Conservation (phyloP, 176 grass and related monocot genomes). For the Avena sativa region DNA sequence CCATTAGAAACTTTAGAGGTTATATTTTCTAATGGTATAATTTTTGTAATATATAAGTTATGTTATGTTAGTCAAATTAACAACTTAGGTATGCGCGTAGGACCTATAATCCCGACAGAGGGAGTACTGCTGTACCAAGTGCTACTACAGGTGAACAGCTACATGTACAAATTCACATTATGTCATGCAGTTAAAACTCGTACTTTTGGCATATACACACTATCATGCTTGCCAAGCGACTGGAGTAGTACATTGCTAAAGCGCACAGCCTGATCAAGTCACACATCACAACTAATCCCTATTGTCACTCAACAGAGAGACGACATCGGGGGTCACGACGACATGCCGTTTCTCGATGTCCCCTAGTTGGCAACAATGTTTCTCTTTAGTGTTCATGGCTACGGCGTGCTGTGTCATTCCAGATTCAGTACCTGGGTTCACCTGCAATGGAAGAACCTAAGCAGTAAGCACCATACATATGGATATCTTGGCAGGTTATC, state of each 20-base stretch:
- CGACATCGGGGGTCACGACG: conserved; percentile 64
- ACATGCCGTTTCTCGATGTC: conserved; percentile 59
- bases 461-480: not conserved
- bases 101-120: too few relatives aligned
- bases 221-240: conserved; percentile 8
- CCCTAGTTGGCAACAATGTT: conserved; percentile 62
- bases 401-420: conserved; percentile 59
- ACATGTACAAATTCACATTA: conserved; percentile 16
- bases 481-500: not conserved
- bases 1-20: too few relatives aligned
- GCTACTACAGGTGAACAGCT: conserved; percentile 3
- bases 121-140: not conserved
- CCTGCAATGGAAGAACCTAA: conserved; percentile 47
- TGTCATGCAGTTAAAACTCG: not conserved
- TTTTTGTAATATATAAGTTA: too few relatives aligned
- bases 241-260: not conserved
- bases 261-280: not conserved
- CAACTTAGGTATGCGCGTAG: too few relatives aligned
- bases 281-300: conserved; percentile 24
- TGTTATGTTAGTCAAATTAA: too few relatives aligned
- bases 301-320: conserved; percentile 53
- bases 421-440: conserved; percentile 57
- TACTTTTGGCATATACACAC: conserved; percentile 9
- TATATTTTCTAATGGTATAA: too few relatives aligned
- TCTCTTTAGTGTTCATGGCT: conserved; percentile 62